These are phyloP conservation scores for Lepidium africanum DNA, from an alignment of 345 rosid genomes.

Conservation along the genomic window DNA sequence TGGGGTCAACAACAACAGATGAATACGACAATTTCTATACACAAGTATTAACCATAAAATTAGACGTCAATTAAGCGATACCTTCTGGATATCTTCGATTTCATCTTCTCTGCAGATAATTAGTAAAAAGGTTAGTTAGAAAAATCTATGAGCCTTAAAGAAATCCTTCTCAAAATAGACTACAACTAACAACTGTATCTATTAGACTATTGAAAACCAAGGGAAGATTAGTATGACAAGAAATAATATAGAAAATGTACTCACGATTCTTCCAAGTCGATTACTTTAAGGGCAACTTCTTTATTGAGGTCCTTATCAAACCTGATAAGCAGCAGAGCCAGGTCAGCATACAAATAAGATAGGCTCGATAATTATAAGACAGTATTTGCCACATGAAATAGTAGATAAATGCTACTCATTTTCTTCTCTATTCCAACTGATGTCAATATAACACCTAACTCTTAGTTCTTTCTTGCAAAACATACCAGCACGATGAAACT, in stretches of 20 bases:
- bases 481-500: not conserved
- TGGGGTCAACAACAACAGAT: constrained; percentile 28
- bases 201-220: not conserved
- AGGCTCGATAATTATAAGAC: not conserved
- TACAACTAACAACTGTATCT: not conserved
- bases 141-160: not conserved
- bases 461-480: not conserved
- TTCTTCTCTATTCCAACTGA: not conserved
- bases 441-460: not conserved
- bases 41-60: not conserved
- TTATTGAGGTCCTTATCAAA: constrained; percentile 88
- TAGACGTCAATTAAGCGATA: constrained; percentile 24
- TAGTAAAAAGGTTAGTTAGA: constrained; percentile 16
- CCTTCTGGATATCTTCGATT: constrained; percentile 98
- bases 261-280: constrained; percentile 98
- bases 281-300: constrained; percentile 96
- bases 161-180: not conserved
- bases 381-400: not conserved
- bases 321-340: constrained; percentile 43
- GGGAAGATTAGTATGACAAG: not conserved
- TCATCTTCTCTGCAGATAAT: constrained; percentile 79
- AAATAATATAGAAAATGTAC: constrained; percentile 18
- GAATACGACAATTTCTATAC: constrained; percentile 2
- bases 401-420: not conserved
- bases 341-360: constrained; percentile 4